Base-by-base conservation (phyloP, 1,139 yeast species). In the Kodamaea anthophila region DNA sequence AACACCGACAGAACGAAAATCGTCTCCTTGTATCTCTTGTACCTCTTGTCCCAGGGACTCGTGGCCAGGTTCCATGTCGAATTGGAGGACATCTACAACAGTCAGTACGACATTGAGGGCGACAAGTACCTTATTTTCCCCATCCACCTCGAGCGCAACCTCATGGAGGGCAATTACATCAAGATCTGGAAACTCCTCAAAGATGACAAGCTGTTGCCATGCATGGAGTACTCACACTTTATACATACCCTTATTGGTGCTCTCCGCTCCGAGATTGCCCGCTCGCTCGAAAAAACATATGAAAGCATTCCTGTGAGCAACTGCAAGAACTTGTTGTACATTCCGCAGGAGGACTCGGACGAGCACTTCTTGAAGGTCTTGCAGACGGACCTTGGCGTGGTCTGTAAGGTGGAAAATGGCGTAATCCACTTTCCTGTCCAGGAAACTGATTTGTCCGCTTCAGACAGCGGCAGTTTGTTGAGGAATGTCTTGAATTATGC, bases 151-250 rank as follows among this genome's bases (percentile, higher is more conserved):
- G 98, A 91, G 55, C 81, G 86, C 44, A 85, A 94, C 78, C 73
- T 91, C 43, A 87, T 91, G 84, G 98, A 91, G 55, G 98, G 98
- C 26, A 83, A 91, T 41, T 91, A 88, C 56, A 93, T 86, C 54
- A 85, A 85, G 58, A 91, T 91, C 32, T 84, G 94, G 84, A 80
- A 78, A 44, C 71, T 85, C 33, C 73, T 80, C 60, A 65, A 73
- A 47, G 69, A 70, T 23, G 77, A 77, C 11, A 55, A 67, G 11
- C 49, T 50, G 36, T 55, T 65, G 41, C 78, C 79, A 16, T 70
- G 77, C 43, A 61, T 67, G 30, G 86, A 80, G 49, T 78, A 68
- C 47, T 58, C 58, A 33, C 70, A 76, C 30, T 80, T 80, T 51
- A 71, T 73, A 32, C 71, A 65, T 28, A 75, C 84, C 16, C 70